phyloP scores from a whole-genome alignment of 305 asterid species.

The Andrographis paniculata region DNA sequence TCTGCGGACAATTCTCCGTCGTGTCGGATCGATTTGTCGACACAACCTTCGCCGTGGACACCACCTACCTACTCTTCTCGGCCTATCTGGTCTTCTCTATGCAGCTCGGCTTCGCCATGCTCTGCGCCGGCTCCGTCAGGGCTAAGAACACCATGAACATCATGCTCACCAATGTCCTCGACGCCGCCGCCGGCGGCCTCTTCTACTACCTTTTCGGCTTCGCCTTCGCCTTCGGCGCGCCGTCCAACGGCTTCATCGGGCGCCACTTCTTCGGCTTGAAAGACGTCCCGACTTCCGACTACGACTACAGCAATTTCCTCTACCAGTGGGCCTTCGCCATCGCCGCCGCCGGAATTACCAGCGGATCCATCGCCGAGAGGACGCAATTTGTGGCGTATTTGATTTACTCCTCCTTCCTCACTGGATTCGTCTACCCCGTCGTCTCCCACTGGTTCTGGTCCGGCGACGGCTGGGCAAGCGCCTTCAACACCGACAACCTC shows the following conservation, averaged over 20 bases:
- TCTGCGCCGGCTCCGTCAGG: slow-evolving; percentile 95
- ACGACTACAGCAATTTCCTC: slow-evolving; percentile 55
- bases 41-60: slow-evolving; percentile 56
- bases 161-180: slow-evolving; percentile 96
- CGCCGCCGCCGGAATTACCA: slow-evolving; percentile 89
- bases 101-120: slow-evolving; percentile 99
- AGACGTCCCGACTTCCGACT: slow-evolving; percentile 33
- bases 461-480: slow-evolving; percentile 79
- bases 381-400: slow-evolving; percentile 79
- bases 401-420: slow-evolving; percentile 65
- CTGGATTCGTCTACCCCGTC: slow-evolving; percentile 84
- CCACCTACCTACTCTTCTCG: slow-evolving; percentile 80
- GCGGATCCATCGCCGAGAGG: slow-evolving; percentile 83
- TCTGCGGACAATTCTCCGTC: slow-evolving; percentile 54
- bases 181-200: slow-evolving; percentile 92
- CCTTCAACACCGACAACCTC: slow-evolving; percentile 24
- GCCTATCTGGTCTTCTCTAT: slow-evolving; percentile 88
- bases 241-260: slow-evolving; percentile 90
- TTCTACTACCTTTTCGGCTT: slow-evolving; percentile 89
- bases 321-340: slow-evolving; percentile 95
- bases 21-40: slow-evolving; percentile 41
- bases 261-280: slow-evolving; percentile 61
- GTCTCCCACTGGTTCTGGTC: slow-evolving; percentile 96
- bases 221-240: slow-evolving; percentile 79
- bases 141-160: slow-evolving; percentile 93